phyloP scores from a whole-genome alignment of 495 filamentous ascomycete species.

The Neurospora pannonica region DNA sequence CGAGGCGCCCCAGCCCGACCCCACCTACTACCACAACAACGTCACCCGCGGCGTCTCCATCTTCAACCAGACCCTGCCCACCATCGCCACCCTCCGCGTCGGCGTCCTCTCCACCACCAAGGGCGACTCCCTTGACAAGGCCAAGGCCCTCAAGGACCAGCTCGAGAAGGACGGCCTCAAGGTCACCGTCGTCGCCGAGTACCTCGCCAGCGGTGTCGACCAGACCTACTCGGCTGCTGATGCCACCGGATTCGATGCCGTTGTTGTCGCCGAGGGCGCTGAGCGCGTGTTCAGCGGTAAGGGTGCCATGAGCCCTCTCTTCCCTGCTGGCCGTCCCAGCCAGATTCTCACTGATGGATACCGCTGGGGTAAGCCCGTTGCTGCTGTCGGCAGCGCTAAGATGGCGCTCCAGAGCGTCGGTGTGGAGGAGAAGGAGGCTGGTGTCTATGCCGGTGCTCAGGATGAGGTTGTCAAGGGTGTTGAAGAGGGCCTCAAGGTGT shows the following conservation, averaged over 20 bases:
- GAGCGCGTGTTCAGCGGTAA: slow-evolving; percentile 39
- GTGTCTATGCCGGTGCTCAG: slow-evolving; percentile 38
- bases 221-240: slow-evolving; percentile 64
- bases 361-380: slow-evolving; percentile 66
- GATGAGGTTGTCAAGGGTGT: slow-evolving; percentile 22
- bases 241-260: slow-evolving; percentile 61
- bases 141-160: slow-evolving; percentile 32
- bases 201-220: slow-evolving; percentile 45
- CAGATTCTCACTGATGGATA: slow-evolving; percentile 60
- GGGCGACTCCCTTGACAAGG: slow-evolving; percentile 34
- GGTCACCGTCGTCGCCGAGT: slow-evolving; percentile 55
- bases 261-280: slow-evolving; percentile 52
- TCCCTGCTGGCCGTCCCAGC: slow-evolving; percentile 51
- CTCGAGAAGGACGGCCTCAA: slow-evolving; percentile 43
- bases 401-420: slow-evolving; percentile 31
- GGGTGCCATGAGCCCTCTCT: slow-evolving; percentile 39
- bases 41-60: slow-evolving; percentile 53
- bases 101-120: slow-evolving; percentile 49
- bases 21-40: slow-evolving; percentile 62
- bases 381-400: slow-evolving; percentile 40
- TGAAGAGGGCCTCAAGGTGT: slow-evolving; percentile 52
- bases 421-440: slow-evolving; percentile 29
- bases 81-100: slow-evolving; percentile 55
- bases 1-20: slow-evolving; percentile 46
- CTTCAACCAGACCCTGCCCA: slow-evolving; percentile 47